A percentile compares a stretch with the other conserved stretches of the same genome.
These are phyloP conservation scores for Hypoxylon sp. DNA, from an alignment of 2,329 filamentous ascomycete species.

Conservation along the genomic window DNA sequence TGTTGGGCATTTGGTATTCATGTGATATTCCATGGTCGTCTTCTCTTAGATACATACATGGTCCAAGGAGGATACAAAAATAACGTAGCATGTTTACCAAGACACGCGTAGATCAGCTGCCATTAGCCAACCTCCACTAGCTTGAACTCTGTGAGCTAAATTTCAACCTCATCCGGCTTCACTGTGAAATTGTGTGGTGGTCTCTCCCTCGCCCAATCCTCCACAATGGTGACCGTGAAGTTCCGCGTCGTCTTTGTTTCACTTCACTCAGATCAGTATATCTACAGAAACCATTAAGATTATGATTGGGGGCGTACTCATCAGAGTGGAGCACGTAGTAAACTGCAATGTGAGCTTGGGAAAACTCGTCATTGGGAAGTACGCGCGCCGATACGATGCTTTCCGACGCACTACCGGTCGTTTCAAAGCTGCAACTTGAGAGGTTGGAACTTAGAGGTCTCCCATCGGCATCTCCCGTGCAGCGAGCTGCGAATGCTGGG, in stretches of 20 bases:
- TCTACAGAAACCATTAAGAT: too few relatives aligned
- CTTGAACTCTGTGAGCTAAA: too few relatives aligned
- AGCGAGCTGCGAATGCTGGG: constrained; percentile 14
- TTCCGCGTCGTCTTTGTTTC: constrained; percentile 4
- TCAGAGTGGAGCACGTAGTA: constrained; percentile 9
- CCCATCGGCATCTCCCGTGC: constrained; percentile 13
- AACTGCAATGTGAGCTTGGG: constrained; percentile 16
- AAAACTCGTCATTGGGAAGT: constrained; percentile 9
- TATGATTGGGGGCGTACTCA: constrained; percentile 16
- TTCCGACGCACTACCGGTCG: neutral
- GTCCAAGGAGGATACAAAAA: too few relatives aligned
- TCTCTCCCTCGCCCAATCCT: constrained; percentile 20
- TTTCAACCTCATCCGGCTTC: neutral
- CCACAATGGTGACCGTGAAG: constrained; percentile 6
- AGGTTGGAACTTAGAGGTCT: constrained; percentile 11
- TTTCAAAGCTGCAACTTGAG: neutral
- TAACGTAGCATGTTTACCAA: too few relatives aligned
- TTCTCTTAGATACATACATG: too few relatives aligned
- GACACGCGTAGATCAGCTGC: too few relatives aligned
- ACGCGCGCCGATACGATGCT: constrained; percentile 12
- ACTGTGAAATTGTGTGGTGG: constrained; percentile 16
- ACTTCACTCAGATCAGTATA: too few relatives aligned
- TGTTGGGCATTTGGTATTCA: too few relatives aligned
- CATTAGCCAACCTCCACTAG: too few relatives aligned
- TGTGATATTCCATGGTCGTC: too few relatives aligned